phyloP scores from a whole-genome alignment of 2,329 filamentous ascomycete genomes.

The Nigrograna mackinnonii region DNA sequence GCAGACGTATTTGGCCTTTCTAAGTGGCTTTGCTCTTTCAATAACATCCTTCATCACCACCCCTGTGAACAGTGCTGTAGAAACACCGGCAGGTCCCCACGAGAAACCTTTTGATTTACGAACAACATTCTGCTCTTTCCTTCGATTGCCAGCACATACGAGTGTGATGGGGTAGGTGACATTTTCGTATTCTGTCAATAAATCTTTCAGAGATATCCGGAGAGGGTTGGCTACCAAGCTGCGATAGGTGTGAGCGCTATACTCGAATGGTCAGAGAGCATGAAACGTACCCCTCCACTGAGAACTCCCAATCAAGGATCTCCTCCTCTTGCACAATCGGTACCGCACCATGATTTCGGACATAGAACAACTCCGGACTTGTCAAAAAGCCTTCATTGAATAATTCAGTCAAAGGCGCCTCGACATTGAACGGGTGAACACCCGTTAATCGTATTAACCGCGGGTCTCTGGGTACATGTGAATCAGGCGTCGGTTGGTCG shows the following conservation, averaged over 20 bases:
- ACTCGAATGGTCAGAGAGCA: neutral
- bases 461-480: constrained; percentile 77
- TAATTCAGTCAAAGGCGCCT: constrained; percentile 77
- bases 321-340: constrained; percentile 74
- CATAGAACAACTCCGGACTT: constrained; percentile 85
- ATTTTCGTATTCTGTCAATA: constrained; percentile 76
- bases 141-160: constrained; percentile 87
- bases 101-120: constrained; percentile 93
- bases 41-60: constrained; percentile 75
- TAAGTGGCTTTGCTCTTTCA: constrained; percentile 66
- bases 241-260: constrained; percentile 5
- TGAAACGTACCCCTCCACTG: constrained; percentile 67
- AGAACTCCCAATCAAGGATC: constrained; percentile 79
- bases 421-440: constrained; percentile 88
- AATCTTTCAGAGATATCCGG: constrained; percentile 70
- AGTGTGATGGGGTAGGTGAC: constrained; percentile 85
- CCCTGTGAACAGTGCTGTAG: constrained; percentile 86
- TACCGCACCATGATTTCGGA: constrained; percentile 86
- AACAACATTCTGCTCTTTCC: constrained; percentile 91
- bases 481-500: constrained; percentile 82
- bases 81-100: constrained; percentile 86
- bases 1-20: constrained; percentile 79
- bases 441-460: constrained; percentile 85
- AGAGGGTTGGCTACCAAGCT: constrained; percentile 78
- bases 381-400: constrained; percentile 86